Percentiles rank a stretch among this genome's conserved stretches.
Evolutionary conservation across 2,329 filamentous ascomycete species (phyloP).

Genomic region (Plenodomus tracheiphilus): DNA sequence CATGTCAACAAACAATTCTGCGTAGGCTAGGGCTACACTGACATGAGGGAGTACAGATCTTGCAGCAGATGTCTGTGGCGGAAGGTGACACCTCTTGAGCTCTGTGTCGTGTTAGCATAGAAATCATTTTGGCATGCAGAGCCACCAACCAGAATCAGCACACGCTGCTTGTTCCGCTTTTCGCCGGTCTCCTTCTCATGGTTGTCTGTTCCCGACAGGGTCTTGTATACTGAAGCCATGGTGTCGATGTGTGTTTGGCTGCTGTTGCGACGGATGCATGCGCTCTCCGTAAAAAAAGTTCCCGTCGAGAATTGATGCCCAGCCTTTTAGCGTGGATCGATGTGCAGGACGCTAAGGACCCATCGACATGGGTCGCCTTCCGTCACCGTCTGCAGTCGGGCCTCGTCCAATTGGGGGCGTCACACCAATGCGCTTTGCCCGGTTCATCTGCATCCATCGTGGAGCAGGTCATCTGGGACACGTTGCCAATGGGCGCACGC

Average conservation of each 20-base stretch:
- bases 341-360: slow-evolving; percentile 12
- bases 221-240: slow-evolving; percentile 63
- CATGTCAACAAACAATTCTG: slow-evolving; percentile 3
- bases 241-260: slow-evolving; percentile 6
- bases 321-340: slow-evolving; percentile 21
- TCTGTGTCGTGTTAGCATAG: slow-evolving; percentile 45
- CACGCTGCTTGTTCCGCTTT: slow-evolving; percentile 58
- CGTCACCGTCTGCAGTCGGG: slow-evolving; percentile 20
- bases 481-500: background rate
- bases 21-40: background rate
- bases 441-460: background rate
- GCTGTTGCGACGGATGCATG: background rate
- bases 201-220: slow-evolving; percentile 50
- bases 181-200: slow-evolving; percentile 41
- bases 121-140: background rate
- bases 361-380: slow-evolving; percentile 20
- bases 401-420: slow-evolving; percentile 8
- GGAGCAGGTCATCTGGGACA: background rate
- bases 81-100: slow-evolving; percentile 88
- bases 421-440: background rate
- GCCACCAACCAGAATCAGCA: slow-evolving; percentile 70
- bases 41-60: slow-evolving; percentile 81
- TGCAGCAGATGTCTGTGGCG: slow-evolving; percentile 93
- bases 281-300: slow-evolving; percentile 18
- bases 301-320: slow-evolving; percentile 35